phyloP scores from a whole-genome alignment of 2,329 filamentous ascomycete genomes.

The Pyrenophora teres region DNA sequence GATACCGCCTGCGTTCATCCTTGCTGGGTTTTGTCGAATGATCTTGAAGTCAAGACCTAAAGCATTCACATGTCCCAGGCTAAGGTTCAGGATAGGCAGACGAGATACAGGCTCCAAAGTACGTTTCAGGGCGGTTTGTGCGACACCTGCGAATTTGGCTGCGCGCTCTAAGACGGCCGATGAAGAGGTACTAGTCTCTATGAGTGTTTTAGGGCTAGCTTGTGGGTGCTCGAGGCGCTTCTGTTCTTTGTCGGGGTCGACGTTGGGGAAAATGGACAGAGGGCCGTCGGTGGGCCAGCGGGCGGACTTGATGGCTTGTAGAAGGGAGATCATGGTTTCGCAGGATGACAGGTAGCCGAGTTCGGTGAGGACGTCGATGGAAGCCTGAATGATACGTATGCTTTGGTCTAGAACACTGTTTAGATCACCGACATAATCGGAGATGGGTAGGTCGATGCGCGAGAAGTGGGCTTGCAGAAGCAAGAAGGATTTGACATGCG shows the following conservation, averaged over 20 bases:
- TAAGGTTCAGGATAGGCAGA: conserved; percentile 72
- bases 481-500: conserved; percentile 94
- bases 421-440: conserved; percentile 96
- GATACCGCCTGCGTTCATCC: conserved; percentile 55
- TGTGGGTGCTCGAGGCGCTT: conserved; percentile 50
- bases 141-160: conserved; percentile 58
- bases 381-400: conserved; percentile 94
- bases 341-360: conserved; percentile 80
- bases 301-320: conserved; percentile 91
- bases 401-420: conserved; percentile 87
- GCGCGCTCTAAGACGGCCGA: conserved; percentile 40
- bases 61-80: conserved; percentile 64
- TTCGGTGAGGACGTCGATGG: conserved; percentile 91
- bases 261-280: conserved; percentile 77
- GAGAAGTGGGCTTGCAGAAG: conserved; percentile 95
- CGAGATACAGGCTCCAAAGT: conserved; percentile 65
- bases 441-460: conserved; percentile 87
- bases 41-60: conserved; percentile 67
- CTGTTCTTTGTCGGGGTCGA: conserved; percentile 56
- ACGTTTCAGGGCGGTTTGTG: conserved; percentile 50
- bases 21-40: conserved; percentile 65
- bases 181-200: conserved; percentile 44
- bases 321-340: conserved; percentile 77
- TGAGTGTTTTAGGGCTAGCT: conserved; percentile 41
- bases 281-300: conserved; percentile 86